Percentiles rank a stretch among this genome's conserved stretches.
phyloP scores from a whole-genome alignment of 192 early-diverging fungal genomes.

The Anaeromyces robustus region DNA sequence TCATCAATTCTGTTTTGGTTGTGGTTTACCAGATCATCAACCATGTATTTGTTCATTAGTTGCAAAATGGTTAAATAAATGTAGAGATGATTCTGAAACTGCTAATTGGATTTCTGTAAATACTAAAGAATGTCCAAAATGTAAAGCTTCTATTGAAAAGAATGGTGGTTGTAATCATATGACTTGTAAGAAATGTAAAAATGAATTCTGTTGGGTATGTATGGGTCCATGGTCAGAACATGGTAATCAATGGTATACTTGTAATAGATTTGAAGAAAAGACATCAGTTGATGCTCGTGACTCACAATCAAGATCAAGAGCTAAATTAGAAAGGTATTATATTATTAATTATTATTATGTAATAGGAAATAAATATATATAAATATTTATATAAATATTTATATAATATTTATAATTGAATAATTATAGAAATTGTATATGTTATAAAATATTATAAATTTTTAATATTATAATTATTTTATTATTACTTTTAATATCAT shows the following conservation, averaged over 20 bases:
- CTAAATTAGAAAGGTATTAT: slow-evolving; percentile 79
- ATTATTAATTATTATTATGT: no score
- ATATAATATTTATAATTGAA: no score
- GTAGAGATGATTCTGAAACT: slow-evolving; percentile 94
- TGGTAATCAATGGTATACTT: slow-evolving; percentile 90
- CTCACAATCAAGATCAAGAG: slow-evolving; percentile 70
- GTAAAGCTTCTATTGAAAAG: slow-evolving; percentile 92
- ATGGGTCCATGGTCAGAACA: slow-evolving; percentile 95
- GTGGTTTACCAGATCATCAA: slow-evolving; percentile 63
- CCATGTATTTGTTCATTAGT: slow-evolving; percentile 78
- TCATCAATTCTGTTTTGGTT: slow-evolving; percentile 83
- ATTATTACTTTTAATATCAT: no score
- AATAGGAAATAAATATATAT: no score
- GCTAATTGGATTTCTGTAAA: slow-evolving; percentile 92
- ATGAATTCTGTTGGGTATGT: slow-evolving; percentile 99
- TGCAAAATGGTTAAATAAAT: slow-evolving; percentile 81
- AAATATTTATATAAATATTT: no score
- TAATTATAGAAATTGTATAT: no score
- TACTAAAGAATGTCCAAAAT: slow-evolving; percentile 92
- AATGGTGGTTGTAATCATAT: slow-evolving; percentile 99
- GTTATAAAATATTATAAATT: no score
- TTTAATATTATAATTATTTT: no score
- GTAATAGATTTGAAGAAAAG: slow-evolving; percentile 92
- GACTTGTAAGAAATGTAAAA: slow-evolving; percentile 93
- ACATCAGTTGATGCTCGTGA: slow-evolving; percentile 73